These are phyloP conservation scores for Melocanna baccifera DNA, from an alignment of 176 grass and related monocot species.

Conservation along the genomic window DNA sequence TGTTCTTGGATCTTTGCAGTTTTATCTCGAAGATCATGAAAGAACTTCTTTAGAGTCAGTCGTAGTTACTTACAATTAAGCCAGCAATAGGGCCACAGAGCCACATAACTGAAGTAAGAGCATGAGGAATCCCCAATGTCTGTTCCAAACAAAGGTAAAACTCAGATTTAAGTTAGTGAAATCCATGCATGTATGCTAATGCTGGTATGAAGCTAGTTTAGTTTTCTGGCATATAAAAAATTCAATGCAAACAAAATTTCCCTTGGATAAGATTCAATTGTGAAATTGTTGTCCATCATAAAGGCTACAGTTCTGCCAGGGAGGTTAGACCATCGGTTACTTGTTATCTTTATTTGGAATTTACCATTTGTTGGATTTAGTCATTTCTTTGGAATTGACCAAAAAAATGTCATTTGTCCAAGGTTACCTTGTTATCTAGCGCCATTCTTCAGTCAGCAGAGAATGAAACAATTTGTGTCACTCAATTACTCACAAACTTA, in stretches of 20 bases:
- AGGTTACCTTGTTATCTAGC: neutral
- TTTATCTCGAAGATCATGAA: neutral
- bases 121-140: constrained; percentile 73
- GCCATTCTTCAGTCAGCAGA: neutral
- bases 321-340: neutral
- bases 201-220: neutral
- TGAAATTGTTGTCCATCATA: neutral
- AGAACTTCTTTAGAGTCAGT: neutral
- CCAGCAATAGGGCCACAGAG: constrained; percentile 79
- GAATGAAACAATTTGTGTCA: neutral
- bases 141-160: constrained; percentile 25
- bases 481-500: neutral
- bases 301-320: neutral
- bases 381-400: neutral
- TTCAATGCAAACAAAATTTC: neutral
- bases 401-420: neutral
- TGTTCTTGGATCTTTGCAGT: neutral
- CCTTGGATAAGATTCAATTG: neutral
- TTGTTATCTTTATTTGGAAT: neutral
- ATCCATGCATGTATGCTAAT: neutral
- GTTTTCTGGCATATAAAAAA: neutral
- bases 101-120: constrained; percentile 80
- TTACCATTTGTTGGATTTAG: too few relatives aligned
- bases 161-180: neutral
- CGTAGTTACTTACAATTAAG: constrained; percentile 62